Evolutionary conservation across 306 rosid species (phyloP).

Genomic region (Fagus crenata): DNA sequence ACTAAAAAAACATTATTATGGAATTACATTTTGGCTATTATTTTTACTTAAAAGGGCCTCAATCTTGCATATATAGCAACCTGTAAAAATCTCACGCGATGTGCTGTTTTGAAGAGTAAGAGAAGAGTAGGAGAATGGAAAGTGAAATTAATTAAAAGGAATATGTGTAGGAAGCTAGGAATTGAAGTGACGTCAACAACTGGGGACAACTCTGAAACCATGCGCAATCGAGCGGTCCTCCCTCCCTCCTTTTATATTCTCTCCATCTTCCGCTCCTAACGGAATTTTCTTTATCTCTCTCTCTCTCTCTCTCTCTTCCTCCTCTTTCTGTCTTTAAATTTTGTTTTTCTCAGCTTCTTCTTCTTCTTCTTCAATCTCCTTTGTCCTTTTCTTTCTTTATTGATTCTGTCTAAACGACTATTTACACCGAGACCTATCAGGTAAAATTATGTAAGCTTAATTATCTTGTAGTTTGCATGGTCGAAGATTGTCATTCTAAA

Average conservation of each 20-base stretch:
- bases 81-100: not conserved
- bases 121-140: conserved; percentile 6
- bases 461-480: not conserved
- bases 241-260: conserved; percentile 45
- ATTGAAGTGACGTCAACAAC: conserved; percentile 53
- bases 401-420: conserved; percentile 37
- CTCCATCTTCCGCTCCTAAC: conserved; percentile 37
- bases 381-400: conserved; percentile 37
- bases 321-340: not conserved
- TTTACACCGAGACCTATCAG: conserved; percentile 17
- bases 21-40: not conserved
- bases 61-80: not conserved
- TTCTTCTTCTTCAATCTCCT: conserved; percentile 10
- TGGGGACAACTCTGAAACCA: conserved; percentile 78
- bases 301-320: not conserved
- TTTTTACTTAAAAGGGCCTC: not conserved
- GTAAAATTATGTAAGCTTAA: not conserved
- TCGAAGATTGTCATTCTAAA: not conserved
- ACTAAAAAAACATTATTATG: no score
- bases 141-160: conserved; percentile 7
- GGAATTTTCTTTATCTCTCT: conserved; percentile 27
- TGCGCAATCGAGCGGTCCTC: conserved; percentile 85
- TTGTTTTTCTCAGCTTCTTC: not conserved
- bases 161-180: conserved; percentile 29
- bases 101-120: not conserved